Percentiles rank a stretch among this genome's conserved stretches.
These are phyloP conservation scores for Pseudonitzschia delicatissima DNA, from an alignment of 108 stramenopile species.

Conservation along the genomic window DNA sequence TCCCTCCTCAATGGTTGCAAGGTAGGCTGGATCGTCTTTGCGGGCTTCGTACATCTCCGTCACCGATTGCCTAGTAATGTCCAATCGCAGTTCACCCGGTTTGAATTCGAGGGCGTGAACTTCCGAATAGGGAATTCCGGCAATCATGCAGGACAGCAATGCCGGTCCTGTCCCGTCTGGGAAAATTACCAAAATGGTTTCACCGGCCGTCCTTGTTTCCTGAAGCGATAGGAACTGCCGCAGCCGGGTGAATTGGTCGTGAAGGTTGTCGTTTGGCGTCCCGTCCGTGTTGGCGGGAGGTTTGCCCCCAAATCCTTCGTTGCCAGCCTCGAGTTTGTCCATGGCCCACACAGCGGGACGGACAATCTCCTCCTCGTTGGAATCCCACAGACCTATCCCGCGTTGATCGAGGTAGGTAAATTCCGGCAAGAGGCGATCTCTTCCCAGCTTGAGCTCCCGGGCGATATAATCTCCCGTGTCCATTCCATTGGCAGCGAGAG, in stretches of 20 bases:
- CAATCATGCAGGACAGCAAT: conserved; percentile 70
- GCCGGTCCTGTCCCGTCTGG: conserved; percentile 81
- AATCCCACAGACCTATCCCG: conserved; percentile 76
- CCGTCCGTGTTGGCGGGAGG: conserved; percentile 79
- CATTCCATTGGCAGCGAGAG: conserved; percentile 57
- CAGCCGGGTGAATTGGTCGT: conserved; percentile 69
- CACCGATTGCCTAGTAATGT: conserved; percentile 36
- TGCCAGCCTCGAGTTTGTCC: conserved; percentile 64
- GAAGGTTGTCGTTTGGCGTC: conserved; percentile 73
- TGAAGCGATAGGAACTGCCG: conserved; percentile 66
- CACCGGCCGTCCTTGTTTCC: conserved; percentile 75
- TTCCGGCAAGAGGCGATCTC: conserved; percentile 75
- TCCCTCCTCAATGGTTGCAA: conserved; percentile 22
- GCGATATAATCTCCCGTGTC: conserved; percentile 67
- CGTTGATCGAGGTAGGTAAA: conserved; percentile 83
- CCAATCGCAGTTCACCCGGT: conserved; percentile 62
- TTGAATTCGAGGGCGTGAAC: conserved; percentile 65
- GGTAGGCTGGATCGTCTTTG: conserved; percentile 14
- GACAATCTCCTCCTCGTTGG: conserved; percentile 35
- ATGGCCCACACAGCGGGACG: conserved; percentile 68
- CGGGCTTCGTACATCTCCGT: conserved; percentile 21
- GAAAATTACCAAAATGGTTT: conserved; percentile 68
- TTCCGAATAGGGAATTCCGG: conserved; percentile 65
- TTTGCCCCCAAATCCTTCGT: conserved; percentile 48
- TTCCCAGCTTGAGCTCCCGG: conserved; percentile 58